Base-by-base conservation (phyloP, 371 early-diverging fungal genomes). In the Mucor circinelloides region DNA sequence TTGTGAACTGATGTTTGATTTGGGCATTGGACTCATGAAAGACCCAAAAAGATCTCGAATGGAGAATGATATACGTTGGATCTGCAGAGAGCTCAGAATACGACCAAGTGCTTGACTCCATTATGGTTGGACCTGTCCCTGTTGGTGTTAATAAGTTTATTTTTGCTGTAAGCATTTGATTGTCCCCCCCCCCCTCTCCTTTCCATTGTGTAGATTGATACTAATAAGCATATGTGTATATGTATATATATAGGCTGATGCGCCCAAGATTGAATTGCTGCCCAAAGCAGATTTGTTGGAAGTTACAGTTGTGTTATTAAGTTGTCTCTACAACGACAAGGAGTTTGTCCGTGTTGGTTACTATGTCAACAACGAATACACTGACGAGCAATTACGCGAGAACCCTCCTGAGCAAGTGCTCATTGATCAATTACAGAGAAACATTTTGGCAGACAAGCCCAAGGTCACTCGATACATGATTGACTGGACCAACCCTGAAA, bases 321-420 rank as follows among this genome's bases (percentile, higher is more conserved):
- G 93, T 63, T 96, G 95, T 76, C 89, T 91, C 25, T 99, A 97
- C 75, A 83, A 86, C 68, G 90, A 89, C 42, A 87, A 90, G 69
- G 97, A 97, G 79, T 99, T 97, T 84, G 93, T 96, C 46, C 90
- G 97, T 66, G 94, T 98, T 63, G 98, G 97, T 15, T 99, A 97
- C 82, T 96, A 95, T 70, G 95, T 97, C 58, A 94, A 97, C 80
- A 97, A 94, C 78, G 94, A 95, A 67, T 96, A 97, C 75, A 60
- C 73, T n/a, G 94, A 95, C 60, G 62, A 87, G 78, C 64, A 59
- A 23, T 58, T 77, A 27, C 77, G 75, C 21, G 71, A 73, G 31
- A 72, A 73, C 30, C 84, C 84, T 31, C 84, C 80, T 54, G 74
- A 75, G 6, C 75, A 81, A 46, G 85, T 90, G 9, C 76, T 82